Evolutionary conservation across 1,284 basidiomycete genomes (phyloP), one percentile per base, ranked within the genome.

Genomic region (Inonotus obliquus): DNA sequence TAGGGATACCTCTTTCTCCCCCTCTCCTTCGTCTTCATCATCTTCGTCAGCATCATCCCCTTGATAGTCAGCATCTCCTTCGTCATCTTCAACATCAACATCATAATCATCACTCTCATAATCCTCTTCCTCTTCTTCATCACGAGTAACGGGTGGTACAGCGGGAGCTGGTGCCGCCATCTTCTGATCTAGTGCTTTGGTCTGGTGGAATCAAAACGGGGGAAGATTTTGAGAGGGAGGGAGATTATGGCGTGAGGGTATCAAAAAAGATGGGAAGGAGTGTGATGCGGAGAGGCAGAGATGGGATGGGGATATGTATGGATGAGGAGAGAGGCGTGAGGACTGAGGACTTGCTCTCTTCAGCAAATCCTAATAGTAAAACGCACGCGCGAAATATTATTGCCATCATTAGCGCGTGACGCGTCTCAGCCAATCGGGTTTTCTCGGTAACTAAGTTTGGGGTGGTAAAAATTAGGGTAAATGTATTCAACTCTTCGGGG

Each of bases 51-150:
- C 62, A 7, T 54, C 62, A 13, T 61, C 63, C 13, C 39, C 54
- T 37, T 55, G 23, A 19, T 48, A 61, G 2, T 48, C 61, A 2
- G 38, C 54, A 17, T 59, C 57, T 25, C 25, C 59, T 29, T 62
- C 61, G 38, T 61, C 63, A 47, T 64, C 60, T n/a, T 64, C 60
- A 17, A 59, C 60, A 11, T 64, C 60, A 17, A 59, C 60, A 11
- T 64, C 63, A 29, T 54, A 61, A n/a, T 64, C 63, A 41, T 64
- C 63, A 27, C 56, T 59, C 23, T 64, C 63, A 41, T 64, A 57
- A 1, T 61, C 63, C 7, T 64, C 62, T 27, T 38, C 51, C 25
- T 60, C 62, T 19, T 60, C 51, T n/a, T 54, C 62, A 29, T 60
- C 62, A n/a, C 32, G 32, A 9, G 39, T 47, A 38, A 59, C 17